phyloP scores from a whole-genome alignment of 2,329 filamentous ascomycete genomes.

The Chaetomiaceae sp. region DNA sequence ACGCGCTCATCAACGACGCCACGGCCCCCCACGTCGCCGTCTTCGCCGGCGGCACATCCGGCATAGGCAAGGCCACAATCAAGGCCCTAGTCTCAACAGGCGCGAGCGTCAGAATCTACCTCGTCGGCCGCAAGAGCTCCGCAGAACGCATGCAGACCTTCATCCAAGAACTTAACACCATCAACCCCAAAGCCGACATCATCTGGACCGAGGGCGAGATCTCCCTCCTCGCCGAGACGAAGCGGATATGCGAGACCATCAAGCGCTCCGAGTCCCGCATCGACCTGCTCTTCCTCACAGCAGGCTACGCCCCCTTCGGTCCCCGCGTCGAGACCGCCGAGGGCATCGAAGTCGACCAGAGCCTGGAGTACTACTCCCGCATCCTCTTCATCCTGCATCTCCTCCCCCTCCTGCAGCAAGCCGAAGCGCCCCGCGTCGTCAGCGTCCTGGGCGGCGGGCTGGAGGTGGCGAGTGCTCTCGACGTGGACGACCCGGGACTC shows the following conservation, averaged over 20 bases:
- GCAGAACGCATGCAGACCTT: conserved; percentile 28
- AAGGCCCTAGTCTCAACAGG: conserved; percentile 35
- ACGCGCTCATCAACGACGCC: conserved; percentile 36
- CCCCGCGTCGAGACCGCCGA: conserved; percentile 37
- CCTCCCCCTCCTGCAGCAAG: conserved; percentile 35
- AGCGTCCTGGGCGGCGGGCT: conserved; percentile 34
- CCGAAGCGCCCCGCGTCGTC: conserved; percentile 32
- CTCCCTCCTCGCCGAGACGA: conserved; percentile 41
- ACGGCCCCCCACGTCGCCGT: conserved; percentile 37
- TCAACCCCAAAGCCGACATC: conserved; percentile 39
- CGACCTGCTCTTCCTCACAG: conserved; percentile 42
- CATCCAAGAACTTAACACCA: conserved; percentile 33
- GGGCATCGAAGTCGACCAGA: conserved; percentile 39
- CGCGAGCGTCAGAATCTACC: conserved; percentile 36
- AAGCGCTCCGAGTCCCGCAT: conserved; percentile 35
- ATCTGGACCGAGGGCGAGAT: conserved; percentile 42
- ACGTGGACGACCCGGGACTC: conserved; percentile 35
- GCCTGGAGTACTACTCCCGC: conserved; percentile 41
- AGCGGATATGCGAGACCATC: conserved; percentile 37
- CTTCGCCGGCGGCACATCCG: conserved; percentile 44
- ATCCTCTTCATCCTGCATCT: conserved; percentile 39
- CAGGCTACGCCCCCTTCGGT: conserved; percentile 42
- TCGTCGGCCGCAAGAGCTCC: conserved; percentile 40
- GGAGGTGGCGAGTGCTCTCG: conserved; percentile 27
- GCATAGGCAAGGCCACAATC: conserved; percentile 41